Evolutionary conservation across 768 basidiomycete species (phyloP).

Genomic region (Russula griseocarnosa): DNA sequence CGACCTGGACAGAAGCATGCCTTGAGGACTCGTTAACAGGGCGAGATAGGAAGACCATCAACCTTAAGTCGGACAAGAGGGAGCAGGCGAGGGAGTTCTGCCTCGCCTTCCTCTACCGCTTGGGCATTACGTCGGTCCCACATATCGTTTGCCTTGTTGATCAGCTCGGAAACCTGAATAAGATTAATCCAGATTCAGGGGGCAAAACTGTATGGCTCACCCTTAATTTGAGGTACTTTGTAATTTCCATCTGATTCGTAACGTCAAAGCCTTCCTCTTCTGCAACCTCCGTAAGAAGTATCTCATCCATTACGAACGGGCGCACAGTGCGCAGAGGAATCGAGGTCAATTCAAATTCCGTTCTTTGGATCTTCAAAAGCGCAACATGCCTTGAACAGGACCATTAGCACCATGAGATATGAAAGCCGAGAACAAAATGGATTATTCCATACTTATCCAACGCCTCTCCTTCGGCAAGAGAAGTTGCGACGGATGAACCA

Average conservation of each 20-base stretch:
- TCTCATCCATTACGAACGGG: constrained; percentile 86
- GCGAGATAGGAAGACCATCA: not conserved
- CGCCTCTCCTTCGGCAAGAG: constrained; percentile 88
- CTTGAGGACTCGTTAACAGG: not conserved
- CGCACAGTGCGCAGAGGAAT: constrained; percentile 88
- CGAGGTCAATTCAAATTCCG: constrained; percentile 80
- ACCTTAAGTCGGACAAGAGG: constrained; percentile 87
- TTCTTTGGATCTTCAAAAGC: constrained; percentile 80
- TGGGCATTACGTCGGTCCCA: constrained; percentile 73
- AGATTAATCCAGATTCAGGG: not conserved
- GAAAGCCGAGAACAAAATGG: not conserved
- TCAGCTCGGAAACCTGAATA: constrained; percentile 70
- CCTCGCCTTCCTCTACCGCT: constrained; percentile 59
- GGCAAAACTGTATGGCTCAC: constrained; percentile 38
- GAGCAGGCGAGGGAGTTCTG: constrained; percentile 64
- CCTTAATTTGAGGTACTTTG: constrained; percentile 71
- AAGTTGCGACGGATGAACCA: constrained; percentile 92
- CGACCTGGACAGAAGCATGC: constrained; percentile 50
- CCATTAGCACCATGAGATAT: not conserved
- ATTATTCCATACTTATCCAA: constrained; percentile 68
- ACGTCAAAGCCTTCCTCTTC: constrained; percentile 75
- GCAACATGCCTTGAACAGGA: constrained; percentile 72
- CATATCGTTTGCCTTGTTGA: constrained; percentile 67
- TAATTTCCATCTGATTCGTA: constrained; percentile 76
- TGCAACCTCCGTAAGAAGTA: constrained; percentile 69